Conservation (phyloP, 139 green algal species). For the Chlamydomonas sp. region DNA sequence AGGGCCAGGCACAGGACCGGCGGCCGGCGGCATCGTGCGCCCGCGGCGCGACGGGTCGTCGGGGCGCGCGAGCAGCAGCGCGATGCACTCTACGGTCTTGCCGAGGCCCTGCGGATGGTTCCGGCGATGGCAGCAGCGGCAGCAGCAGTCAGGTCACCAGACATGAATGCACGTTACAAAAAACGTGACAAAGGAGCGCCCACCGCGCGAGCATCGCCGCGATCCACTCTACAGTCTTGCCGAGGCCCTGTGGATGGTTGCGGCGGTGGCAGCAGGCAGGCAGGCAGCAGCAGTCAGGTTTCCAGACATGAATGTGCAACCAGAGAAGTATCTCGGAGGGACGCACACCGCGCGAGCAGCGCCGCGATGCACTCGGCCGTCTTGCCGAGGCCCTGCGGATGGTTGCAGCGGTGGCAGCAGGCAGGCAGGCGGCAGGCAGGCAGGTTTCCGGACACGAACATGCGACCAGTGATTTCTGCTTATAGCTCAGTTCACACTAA, state of each 20-base stretch:
- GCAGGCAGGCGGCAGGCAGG: background rate
- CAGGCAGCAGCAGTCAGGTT: background rate
- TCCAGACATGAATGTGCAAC: background rate
- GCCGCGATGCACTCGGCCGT: conserved; percentile 24
- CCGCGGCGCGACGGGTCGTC: too few relatives aligned
- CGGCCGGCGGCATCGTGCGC: too few relatives aligned
- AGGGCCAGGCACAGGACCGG: too few relatives aligned
- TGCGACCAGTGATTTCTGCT: conserved; percentile 11
- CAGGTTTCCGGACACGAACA: background rate
- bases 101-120: conserved; percentile 44
- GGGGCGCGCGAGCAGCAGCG: conserved; percentile 35
- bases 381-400: conserved; percentile 52
- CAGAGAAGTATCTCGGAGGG: background rate
- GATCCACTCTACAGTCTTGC: conserved; percentile 41
- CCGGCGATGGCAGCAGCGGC: conserved; percentile 14
- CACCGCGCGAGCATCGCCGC: background rate
- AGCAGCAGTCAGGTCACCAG: background rate
- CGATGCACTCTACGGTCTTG: conserved; percentile 50
- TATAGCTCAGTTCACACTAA: too few relatives aligned
- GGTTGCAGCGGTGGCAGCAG: conserved; percentile 18
- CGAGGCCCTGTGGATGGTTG: conserved; percentile 43
- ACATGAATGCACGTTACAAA: conserved; percentile 4
- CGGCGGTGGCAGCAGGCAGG: conserved; percentile 16
- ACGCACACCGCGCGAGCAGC: background rate
- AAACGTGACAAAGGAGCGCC: background rate